Base-by-base conservation (phyloP, 2,329 filamentous ascomycete genomes). In the Knufia petricola region DNA sequence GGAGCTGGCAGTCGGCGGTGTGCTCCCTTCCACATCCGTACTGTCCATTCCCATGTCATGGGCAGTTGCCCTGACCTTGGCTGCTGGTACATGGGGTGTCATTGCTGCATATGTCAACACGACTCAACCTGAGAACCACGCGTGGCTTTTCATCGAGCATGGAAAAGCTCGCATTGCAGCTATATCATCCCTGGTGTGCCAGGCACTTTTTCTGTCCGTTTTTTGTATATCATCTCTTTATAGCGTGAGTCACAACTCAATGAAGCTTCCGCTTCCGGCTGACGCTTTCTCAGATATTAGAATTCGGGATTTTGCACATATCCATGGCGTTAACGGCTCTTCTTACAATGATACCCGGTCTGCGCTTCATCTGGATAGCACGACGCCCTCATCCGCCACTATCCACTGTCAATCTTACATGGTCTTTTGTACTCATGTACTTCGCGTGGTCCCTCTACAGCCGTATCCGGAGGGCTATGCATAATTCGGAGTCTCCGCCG, bases 141-240 rank as follows among this genome's bases (percentile, higher is more conserved):
- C 55, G 19, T 69, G 68, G 60, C 62, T 69, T 13, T 68, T 50
- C 55, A 55, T 53, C 58, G 69, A 51, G 62, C 64, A 49, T 51
- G 56, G 31, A 52, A 58, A 45, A 69, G 67, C 54, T 26, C 49
- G 49, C 3, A 20, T 52, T n/a, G 39, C 49, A 17, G 50, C 48
- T 13, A 54, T 69, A 19, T 63, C 64, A 46, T 67, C 68, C 52
- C 61, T 68, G 24, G 51, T 64, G 20, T 60, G 59, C n/a, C 63
- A 68, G 50, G 57, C 61, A 15, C 28, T 65, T 12, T 49, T 71
- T 40, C 60, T 64, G 43, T 55, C 64, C 3, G 50, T 64, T 12
- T 52, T 66, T 21, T 54, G 62, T 15, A 46, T 68, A 24, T 66
- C 64, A 4, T 62, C 64, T 15, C 62, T 64, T 49, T 64, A 68